These are phyloP conservation scores for Pichia nakasei DNA, from an alignment of 805 yeast genomes.

Conservation along the genomic window DNA sequence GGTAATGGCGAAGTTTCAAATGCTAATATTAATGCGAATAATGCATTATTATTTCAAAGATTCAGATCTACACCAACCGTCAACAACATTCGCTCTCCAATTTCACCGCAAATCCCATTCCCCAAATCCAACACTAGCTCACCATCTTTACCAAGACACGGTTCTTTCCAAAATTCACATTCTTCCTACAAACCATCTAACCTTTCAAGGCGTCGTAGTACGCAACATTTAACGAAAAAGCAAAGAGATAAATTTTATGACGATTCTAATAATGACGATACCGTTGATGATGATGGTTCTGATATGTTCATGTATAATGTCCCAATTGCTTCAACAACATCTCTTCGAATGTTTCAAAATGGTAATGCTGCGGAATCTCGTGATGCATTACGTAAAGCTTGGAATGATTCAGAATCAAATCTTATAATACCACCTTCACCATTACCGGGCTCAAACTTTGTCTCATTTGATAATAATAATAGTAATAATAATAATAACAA, in stretches of 20 bases:
- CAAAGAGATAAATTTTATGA: constrained; percentile 25
- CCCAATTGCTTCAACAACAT: constrained; percentile 36
- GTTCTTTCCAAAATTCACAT: background rate
- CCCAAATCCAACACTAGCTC: constrained; percentile 5
- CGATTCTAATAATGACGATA: constrained; percentile 23
- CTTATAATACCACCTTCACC: constrained; percentile 39
- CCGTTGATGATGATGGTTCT: constrained; percentile 28
- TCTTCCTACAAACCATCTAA: constrained; percentile 1
- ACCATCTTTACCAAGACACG: background rate
- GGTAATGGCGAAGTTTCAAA: no score
- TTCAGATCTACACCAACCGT: constrained; percentile 6
- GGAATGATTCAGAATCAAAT: constrained; percentile 15
- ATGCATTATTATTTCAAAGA: background rate
- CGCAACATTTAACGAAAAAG: constrained; percentile 15
- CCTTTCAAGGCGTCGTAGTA: constrained; percentile 6
- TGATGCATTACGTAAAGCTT: constrained; percentile 19
- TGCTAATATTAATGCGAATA: no score
- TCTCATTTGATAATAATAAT: background rate
- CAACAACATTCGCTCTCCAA: background rate
- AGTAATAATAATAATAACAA: no score
- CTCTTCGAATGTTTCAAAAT: constrained; percentile 22
- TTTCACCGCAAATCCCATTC: background rate
- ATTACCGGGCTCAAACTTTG: constrained; percentile 31
- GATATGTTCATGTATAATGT: constrained; percentile 42
- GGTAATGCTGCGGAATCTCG: constrained; percentile 13